Percentiles rank a stretch among this genome's conserved stretches.
phyloP scores from a whole-genome alignment of 371 early-diverging fungal genomes.

The Chytridiales sp. region DNA sequence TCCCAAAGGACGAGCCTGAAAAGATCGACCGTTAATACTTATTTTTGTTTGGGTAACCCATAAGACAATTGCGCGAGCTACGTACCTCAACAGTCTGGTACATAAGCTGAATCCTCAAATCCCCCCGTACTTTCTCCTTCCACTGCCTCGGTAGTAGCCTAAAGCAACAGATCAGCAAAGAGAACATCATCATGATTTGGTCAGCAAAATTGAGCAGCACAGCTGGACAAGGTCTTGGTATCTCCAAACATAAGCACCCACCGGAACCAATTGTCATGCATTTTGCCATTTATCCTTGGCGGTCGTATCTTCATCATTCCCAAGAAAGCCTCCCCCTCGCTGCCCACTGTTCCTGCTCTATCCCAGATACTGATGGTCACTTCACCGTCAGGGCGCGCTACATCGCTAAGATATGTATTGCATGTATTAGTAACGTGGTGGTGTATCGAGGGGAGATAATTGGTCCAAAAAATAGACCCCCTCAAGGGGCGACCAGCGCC shows the following conservation, averaged over 20 bases:
- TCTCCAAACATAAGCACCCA: too few relatives aligned
- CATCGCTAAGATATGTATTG: conserved; percentile 54
- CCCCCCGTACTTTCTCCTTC: conserved; percentile 60
- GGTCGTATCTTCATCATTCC: conserved; percentile 64
- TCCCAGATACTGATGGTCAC: conserved; percentile 66
- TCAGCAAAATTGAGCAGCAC: too few relatives aligned
- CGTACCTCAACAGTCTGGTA: conserved; percentile 49
- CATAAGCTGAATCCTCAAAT: conserved; percentile 64
- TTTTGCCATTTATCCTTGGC: conserved; percentile 54
- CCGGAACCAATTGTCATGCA: conserved; percentile 66
- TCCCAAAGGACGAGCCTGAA: conserved; percentile 48
- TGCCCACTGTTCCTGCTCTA: conserved; percentile 40
- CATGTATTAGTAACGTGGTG: not conserved
- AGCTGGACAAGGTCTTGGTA: too few relatives aligned
- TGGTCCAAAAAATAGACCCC: too few relatives aligned
- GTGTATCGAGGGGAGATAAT: too few relatives aligned
- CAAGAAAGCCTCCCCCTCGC: conserved; percentile 53
- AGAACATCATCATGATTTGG: too few relatives aligned
- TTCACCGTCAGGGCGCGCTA: conserved; percentile 59
- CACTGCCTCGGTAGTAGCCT: conserved; percentile 48
- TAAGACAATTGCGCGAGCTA: not conserved
- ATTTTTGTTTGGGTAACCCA: not conserved
- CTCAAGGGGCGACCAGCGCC: not conserved
- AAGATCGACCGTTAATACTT: not conserved
- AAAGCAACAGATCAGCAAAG: not conserved